Evolutionary conservation across 2,329 filamentous ascomycete species (phyloP).

Genomic region (Fusarium verrucosum): DNA sequence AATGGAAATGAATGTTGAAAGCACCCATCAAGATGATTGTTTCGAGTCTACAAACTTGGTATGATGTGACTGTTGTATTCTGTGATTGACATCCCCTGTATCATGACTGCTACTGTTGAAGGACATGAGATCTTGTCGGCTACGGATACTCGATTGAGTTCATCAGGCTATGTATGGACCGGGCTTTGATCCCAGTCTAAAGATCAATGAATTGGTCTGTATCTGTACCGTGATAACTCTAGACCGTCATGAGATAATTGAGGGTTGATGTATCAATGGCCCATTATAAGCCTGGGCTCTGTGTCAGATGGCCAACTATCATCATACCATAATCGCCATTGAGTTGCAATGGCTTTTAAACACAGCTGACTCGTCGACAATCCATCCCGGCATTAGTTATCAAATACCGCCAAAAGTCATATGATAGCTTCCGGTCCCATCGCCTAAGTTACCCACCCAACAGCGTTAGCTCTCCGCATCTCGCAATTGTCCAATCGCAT

Average conservation of each 20-base stretch:
- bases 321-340: background rate
- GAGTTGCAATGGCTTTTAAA: background rate
- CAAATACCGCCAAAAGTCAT: slow-evolving; percentile 1
- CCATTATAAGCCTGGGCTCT: background rate
- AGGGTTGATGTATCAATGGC: background rate
- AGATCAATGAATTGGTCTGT: background rate
- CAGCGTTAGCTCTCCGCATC: slow-evolving; percentile 17
- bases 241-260: background rate
- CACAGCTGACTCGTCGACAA: background rate
- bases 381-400: background rate
- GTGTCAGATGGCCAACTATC: background rate
- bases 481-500: slow-evolving; percentile 36
- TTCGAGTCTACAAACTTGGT: too few species aligned
- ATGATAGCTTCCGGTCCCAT: background rate
- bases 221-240: background rate
- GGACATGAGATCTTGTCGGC: background rate
- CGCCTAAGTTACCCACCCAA: background rate
- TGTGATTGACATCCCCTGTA: background rate
- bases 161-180: background rate
- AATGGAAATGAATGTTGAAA: background rate
- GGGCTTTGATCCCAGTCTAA: too few species aligned
- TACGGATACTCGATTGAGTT: background rate
- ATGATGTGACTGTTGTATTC: too few species aligned
- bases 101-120: background rate
- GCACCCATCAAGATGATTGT: too few species aligned